Evolutionary conservation across 805 yeast species (phyloP).

Genomic region (Teunomyces lycoperdinae): DNA sequence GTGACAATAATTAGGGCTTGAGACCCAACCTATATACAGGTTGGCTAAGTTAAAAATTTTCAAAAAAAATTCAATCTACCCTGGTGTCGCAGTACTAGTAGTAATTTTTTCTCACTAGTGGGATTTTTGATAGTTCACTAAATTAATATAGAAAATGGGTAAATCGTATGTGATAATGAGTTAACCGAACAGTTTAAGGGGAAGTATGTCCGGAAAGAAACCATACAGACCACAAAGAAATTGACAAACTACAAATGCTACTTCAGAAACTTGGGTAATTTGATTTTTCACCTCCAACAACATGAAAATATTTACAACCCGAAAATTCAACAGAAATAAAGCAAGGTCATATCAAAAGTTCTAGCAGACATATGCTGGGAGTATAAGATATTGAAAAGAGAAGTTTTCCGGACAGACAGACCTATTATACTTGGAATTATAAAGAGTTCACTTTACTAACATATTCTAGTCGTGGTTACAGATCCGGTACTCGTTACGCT

Average conservation of each 20-base stretch:
- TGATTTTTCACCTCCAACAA: too few relatives aligned
- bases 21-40: constrained; percentile 4
- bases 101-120: constrained; percentile 3
- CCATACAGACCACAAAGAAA: not conserved
- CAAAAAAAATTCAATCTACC: constrained; percentile 3
- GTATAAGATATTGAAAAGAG: too few relatives aligned
- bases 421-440: too few relatives aligned
- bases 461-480: constrained; percentile 79
- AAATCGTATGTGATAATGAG: constrained; percentile 32
- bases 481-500: constrained; percentile 99
- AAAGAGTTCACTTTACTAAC: constrained; percentile 4
- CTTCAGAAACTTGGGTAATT: too few relatives aligned
- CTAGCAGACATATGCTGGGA: too few relatives aligned
- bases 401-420: not conserved
- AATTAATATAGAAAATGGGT: constrained; percentile 29
- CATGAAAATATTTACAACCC: too few relatives aligned
- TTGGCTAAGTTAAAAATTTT: constrained; percentile 6
- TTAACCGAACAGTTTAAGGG: not conserved
- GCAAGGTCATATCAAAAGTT: too few relatives aligned
- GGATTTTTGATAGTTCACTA: constrained; percentile 12
- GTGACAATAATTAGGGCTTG: constrained; percentile 3
- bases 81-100: constrained; percentile 2
- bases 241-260: not conserved
- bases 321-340: too few relatives aligned
- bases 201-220: not conserved